A percentile compares a stretch with the other conserved stretches of the same genome.
Conservation (phyloP, 805 yeast genomes). For the Ogataea trehalophila region DNA sequence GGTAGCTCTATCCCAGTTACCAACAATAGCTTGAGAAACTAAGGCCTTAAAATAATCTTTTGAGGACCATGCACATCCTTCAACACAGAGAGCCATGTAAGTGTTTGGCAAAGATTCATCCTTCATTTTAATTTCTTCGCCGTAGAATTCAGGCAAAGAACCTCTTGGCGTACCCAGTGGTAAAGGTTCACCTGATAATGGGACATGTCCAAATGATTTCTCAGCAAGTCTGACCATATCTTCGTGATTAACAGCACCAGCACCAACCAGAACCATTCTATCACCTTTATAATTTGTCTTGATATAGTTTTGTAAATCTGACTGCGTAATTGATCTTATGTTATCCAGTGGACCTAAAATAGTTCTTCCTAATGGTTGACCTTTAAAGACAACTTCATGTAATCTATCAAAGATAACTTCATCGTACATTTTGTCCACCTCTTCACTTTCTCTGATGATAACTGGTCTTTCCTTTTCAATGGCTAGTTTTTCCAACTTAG, state of each 20-base stretch:
- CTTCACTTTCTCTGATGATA: conserved; percentile 93
- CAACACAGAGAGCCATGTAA: conserved; percentile 91
- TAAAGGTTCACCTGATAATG: conserved; percentile 45
- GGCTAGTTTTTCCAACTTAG: conserved; percentile 75
- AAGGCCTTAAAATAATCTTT: conserved; percentile 93
- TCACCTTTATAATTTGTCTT: conserved; percentile 88
- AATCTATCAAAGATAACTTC: conserved; percentile 97
- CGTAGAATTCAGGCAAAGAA: conserved; percentile 74
- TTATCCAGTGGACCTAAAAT: conserved; percentile 91
- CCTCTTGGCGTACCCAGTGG: conserved; percentile 73
- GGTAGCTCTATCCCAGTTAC: conserved; percentile 93
- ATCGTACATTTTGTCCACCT: conserved; percentile 96
- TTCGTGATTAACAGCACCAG: conserved; percentile 89
- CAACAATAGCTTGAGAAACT: conserved; percentile 94
- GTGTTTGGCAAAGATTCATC: conserved; percentile 83
- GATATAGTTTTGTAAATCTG: conserved; percentile 77
- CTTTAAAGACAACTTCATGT: conserved; percentile 86
- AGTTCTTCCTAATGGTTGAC: conserved; percentile 93
- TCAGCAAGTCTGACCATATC: conserved; percentile 74
- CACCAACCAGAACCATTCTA: conserved; percentile 96
- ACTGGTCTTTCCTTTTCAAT: conserved; percentile 96
- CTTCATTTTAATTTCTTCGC: conserved; percentile 80
- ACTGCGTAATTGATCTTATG: conserved; percentile 71
- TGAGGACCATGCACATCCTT: conserved; percentile 96
- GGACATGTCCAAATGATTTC: conserved; percentile 68